Percentiles rank a stretch among this genome's conserved stretches.
Evolutionary conservation across 2,329 filamentous ascomycete genomes (phyloP).

Genomic region (Rutstroemia sydowiana): DNA sequence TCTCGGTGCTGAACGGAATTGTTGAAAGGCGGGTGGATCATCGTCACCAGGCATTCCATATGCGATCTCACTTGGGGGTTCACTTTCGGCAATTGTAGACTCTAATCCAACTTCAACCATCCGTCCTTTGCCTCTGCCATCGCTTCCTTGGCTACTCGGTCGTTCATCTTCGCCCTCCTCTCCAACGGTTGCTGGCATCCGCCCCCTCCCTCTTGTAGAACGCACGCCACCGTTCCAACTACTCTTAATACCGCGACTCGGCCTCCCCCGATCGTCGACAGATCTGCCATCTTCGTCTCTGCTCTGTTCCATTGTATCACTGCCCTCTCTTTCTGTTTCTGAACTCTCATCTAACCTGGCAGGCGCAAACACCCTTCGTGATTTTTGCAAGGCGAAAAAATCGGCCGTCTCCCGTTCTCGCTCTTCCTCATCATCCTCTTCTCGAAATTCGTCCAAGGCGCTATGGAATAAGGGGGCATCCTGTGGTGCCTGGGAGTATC

Average conservation of each 20-base stretch:
- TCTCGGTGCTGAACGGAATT: slow-evolving; percentile 36
- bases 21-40: slow-evolving; percentile 55
- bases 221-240: slow-evolving; percentile 50
- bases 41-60: slow-evolving; percentile 45
- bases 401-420: slow-evolving; percentile 89
- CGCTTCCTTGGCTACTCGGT: slow-evolving; percentile 24
- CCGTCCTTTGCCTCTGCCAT: slow-evolving; percentile 51
- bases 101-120: slow-evolving; percentile 87
- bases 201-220: slow-evolving; percentile 25
- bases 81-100: slow-evolving; percentile 51
- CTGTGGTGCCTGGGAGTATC: slow-evolving; percentile 58
- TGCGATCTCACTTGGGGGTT: slow-evolving; percentile 53
- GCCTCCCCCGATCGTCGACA: slow-evolving; percentile 40
- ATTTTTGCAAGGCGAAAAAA: slow-evolving; percentile 83
- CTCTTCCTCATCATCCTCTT: slow-evolving; percentile 89
- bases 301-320: slow-evolving; percentile 46
- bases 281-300: slow-evolving; percentile 38
- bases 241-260: slow-evolving; percentile 47
- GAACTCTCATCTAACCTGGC: slow-evolving; percentile 79
- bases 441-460: slow-evolving; percentile 79
- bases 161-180: slow-evolving; percentile 32
- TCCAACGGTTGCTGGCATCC: slow-evolving; percentile 23
- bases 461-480: slow-evolving; percentile 94
- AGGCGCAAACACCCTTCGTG: slow-evolving; percentile 78
- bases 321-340: slow-evolving; percentile 69